Evolutionary conservation across 2,329 filamentous ascomycete species (phyloP), one percentile per base, ranked within the genome.

Genomic region (Cladosporium sp.): DNA sequence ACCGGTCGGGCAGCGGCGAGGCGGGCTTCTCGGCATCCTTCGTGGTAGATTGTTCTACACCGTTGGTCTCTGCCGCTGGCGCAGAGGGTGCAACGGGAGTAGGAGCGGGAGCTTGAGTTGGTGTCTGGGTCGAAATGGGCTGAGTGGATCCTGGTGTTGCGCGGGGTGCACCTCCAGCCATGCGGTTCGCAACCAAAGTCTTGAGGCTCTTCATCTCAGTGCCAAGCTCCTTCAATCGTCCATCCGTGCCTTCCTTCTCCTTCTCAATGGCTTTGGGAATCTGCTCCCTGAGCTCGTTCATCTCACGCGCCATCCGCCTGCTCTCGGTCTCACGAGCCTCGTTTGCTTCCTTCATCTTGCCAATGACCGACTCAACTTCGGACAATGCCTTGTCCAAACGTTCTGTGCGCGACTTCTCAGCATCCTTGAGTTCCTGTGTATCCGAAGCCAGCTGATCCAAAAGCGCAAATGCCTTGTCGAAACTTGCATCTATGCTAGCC

Each of bases 381-480:
- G 79, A 76, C 11, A 98, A 77, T 2, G 92, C 86, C 41, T 76
- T 76, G 66, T 98, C 93, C 5, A 98, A 74, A 54, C 86, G 83
- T 62, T 90, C 84, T 8, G 89, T 95, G 53, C 93, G 82, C 52
- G 86, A 79, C 65, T 90, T 79, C 73, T 98, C 93, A 0, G 91
- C 85, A 4, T 82, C 78, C 72, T 98, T 98, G 53, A 98, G 79
- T 7, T 83, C 80, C 47, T 90, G 83, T 0, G 93, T 98, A 67
- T 98, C 94, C 60, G 88, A 87, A 32, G 88, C 82, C 1, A 98
- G 79, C 65, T 97, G 93, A 53, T 98, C 93, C 9, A 98, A 84
- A 12, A 97, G 79, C 15, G 85, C 77, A 67, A 98, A 98, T 2
- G 92, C 89, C 62, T 87, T 88, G 60, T 93, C 87, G 69, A 98